Evolutionary conservation across 805 yeast species (phyloP), one percentile per base, ranked within the genome.

Genomic region (Starmerella kuoi): DNA sequence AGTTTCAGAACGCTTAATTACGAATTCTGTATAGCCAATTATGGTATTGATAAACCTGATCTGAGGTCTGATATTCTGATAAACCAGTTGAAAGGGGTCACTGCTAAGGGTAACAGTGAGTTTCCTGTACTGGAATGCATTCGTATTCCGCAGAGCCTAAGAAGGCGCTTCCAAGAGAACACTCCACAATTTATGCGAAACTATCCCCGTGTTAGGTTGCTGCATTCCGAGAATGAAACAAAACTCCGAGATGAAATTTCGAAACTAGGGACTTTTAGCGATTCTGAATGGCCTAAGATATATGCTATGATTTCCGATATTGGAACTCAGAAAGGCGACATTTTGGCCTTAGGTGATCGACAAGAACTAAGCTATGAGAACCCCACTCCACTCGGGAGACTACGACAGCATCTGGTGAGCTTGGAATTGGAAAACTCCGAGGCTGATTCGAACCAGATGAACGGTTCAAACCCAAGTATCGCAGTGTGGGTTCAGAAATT

Each of bases 41-140:
- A 76, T 55, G 98, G 98, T 14, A 81, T 87, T 39, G 98, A 91
- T 58, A 91, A 91, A 59, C 98, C 98, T 0, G 97, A 91, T 59
- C 61, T 91, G 49, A 68, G 96, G 47, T 56, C 52, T 19, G 56
- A 63, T 1, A 49, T 84, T 25, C 56, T 66, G 26, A 72, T 85
- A 32, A 44, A 53, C 1, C 67, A 73, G 41, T 48, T 85, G n/a
- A 65, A 53, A 42, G 68, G 70, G 19, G 54, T 55, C 14, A 60
- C 66, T 1, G 50, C 41, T 2, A 58, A 64, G 5, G 23, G 30
- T 1, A 20, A 42, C 28, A 17, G 33, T 2, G 35, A 39, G 2
- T 88, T 76, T 55, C 79, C 84, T 0, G 74, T 83, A 1, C 66
- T 83, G 22, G 98, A 88, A 58, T 79, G 76, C 0, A 67, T 46